Evolutionary conservation across 352 stramenopile species (phyloP).

Genomic region (Phytophthora pseudosyringae): DNA sequence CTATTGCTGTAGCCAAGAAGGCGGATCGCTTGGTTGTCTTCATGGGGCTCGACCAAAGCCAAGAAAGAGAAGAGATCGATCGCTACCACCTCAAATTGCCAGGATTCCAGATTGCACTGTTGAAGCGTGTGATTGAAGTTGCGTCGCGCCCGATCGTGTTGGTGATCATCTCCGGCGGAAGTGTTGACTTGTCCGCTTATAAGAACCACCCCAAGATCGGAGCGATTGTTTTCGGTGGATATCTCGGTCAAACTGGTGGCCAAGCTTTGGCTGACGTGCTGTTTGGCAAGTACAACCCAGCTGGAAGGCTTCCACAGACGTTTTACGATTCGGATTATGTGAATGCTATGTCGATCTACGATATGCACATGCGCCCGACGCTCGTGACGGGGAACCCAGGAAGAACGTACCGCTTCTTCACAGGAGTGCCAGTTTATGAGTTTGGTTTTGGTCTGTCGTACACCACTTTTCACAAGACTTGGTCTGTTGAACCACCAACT

Average conservation of each 20-base stretch:
- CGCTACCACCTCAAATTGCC: slow-evolving; percentile 65
- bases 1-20: slow-evolving; percentile 39
- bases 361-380: slow-evolving; percentile 88
- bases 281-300: slow-evolving; percentile 75
- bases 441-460: slow-evolving; percentile 89
- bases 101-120: slow-evolving; percentile 65
- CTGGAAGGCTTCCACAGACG: slow-evolving; percentile 70
- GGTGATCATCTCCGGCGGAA: slow-evolving; percentile 81
- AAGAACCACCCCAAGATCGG: slow-evolving; percentile 63
- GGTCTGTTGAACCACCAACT: slow-evolving; percentile 14
- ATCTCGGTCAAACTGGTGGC: slow-evolving; percentile 72
- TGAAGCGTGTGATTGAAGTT: slow-evolving; percentile 56
- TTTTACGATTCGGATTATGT: slow-evolving; percentile 69
- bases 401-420: slow-evolving; percentile 89
- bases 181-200: slow-evolving; percentile 74
- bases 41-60: slow-evolving; percentile 65
- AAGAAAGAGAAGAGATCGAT: slow-evolving; percentile 78
- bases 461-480: slow-evolving; percentile 67
- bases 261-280: slow-evolving; percentile 79
- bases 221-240: slow-evolving; percentile 73
- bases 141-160: slow-evolving; percentile 68
- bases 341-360: slow-evolving; percentile 63
- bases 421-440: slow-evolving; percentile 58
- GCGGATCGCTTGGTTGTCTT: slow-evolving; percentile 65
- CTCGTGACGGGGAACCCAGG: slow-evolving; percentile 63